Evolutionary conservation across 768 basidiomycete species (phyloP).

Genomic region (Vararia minispora): DNA sequence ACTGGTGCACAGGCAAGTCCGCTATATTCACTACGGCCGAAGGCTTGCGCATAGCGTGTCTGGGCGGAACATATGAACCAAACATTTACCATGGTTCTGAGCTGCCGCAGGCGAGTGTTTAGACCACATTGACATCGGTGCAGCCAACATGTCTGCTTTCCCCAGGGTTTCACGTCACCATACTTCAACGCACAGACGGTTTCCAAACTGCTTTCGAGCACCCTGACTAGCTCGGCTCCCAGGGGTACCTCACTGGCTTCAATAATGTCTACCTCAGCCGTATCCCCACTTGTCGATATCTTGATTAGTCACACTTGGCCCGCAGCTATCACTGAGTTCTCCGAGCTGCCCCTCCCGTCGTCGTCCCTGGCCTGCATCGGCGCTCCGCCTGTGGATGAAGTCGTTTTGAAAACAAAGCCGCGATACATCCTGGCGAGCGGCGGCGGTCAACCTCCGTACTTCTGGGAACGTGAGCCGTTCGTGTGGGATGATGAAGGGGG

Average conservation of each 20-base stretch:
- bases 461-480: conserved; percentile 96
- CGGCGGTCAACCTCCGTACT: conserved; percentile 54
- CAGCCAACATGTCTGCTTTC: conserved; percentile 1
- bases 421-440: conserved; percentile 78
- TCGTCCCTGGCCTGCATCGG: conserved; percentile 33
- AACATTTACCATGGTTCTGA: conserved; percentile 48
- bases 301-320: conserved; percentile 79
- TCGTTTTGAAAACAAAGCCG: conserved; percentile 58
- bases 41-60: conserved; percentile 75
- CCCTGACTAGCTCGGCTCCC: conserved; percentile 38
- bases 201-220: conserved; percentile 63
- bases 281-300: conserved; percentile 66
- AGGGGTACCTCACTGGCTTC: conserved; percentile 51
- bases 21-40: conserved; percentile 68
- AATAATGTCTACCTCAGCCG: conserved; percentile 48
- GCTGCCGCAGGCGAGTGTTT: conserved; percentile 45
- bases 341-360: conserved; percentile 34
- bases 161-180: conserved; percentile 65
- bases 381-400: conserved; percentile 52
- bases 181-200: conserved; percentile 62
- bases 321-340: conserved; percentile 46
- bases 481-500: conserved; percentile 65
- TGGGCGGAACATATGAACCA: conserved; percentile 68
- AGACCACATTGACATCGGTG: not conserved
- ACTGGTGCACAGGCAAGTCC: conserved; percentile 54